Conservation (phyloP, 2,329 filamentous ascomycete genomes). For the Graphiopsis chlorocephala region DNA sequence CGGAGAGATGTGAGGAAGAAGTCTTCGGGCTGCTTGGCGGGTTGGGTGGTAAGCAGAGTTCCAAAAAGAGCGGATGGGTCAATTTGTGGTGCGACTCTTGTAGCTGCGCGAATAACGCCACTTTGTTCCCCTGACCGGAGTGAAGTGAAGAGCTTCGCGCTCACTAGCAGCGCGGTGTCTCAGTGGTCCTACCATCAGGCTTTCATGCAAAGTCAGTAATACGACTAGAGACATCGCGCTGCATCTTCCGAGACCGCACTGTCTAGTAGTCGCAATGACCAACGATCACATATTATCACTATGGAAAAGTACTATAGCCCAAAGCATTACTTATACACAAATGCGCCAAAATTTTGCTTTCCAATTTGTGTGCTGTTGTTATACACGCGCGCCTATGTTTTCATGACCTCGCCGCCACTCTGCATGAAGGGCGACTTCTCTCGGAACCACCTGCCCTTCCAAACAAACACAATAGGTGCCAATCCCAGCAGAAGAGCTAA, state of each 20-base stretch:
- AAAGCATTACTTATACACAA: not conserved
- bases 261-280: not conserved
- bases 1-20: not conserved
- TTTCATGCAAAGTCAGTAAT: not conserved
- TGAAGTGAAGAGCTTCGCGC: not conserved
- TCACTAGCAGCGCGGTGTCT: not conserved
- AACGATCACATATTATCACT: not conserved
- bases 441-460: conserved; percentile 33
- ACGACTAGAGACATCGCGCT: too few species aligned
- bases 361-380: not conserved
- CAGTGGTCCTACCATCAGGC: not conserved
- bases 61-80: not conserved
- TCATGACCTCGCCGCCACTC: conserved; percentile 11
- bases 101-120: not conserved
- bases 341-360: not conserved
- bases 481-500: conserved; percentile 43
- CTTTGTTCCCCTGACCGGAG: not conserved
- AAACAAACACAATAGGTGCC: conserved; percentile 45
- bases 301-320: not conserved
- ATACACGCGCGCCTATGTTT: not conserved
- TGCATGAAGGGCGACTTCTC: conserved; percentile 36
- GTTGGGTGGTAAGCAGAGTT: not conserved
- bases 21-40: not conserved
- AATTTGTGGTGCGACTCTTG: not conserved
- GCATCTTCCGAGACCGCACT: too few species aligned